A percentile compares a stretch with the other conserved stretches of the same genome.
These are phyloP conservation scores for Trichomonas tenax DNA, from an alignment of 208 protist species.

Conservation along the genomic window DNA sequence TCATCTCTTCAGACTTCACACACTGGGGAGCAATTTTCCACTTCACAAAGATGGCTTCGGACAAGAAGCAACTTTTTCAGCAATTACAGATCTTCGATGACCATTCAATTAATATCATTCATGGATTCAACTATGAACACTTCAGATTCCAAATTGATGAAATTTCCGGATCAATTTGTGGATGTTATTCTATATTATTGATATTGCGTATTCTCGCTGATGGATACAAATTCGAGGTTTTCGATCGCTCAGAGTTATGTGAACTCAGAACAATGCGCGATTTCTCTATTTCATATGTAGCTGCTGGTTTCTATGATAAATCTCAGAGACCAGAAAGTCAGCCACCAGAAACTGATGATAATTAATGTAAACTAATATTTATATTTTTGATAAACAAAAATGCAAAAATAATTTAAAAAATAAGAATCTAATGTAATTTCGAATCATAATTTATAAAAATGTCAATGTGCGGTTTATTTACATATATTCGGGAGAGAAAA, in stretches of 20 bases:
- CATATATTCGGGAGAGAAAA: no score
- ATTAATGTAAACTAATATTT: no score
- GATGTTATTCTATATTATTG: background rate
- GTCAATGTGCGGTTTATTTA: no score
- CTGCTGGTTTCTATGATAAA: background rate
- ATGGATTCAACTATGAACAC: background rate
- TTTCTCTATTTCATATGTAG: slow-evolving; percentile 12
- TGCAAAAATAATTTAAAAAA: no score
- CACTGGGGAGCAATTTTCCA: background rate
- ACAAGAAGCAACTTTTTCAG: background rate
- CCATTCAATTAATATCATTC: background rate
- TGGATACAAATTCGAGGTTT: background rate
- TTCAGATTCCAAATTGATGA: background rate
- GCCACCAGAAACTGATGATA: no score
- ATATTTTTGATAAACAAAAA: no score
- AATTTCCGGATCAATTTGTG: background rate
- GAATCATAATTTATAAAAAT: no score
- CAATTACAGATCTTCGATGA: background rate
- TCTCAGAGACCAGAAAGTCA: no score
- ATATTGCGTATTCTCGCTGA: background rate
- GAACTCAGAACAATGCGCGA: background rate
- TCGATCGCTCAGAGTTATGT: background rate
- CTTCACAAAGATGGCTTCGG: background rate
- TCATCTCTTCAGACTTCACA: background rate
- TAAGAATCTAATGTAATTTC: no score